Evolutionary conservation across 2,329 filamentous ascomycete genomes (phyloP), one percentile per base, ranked within the genome.

Genomic region (Periglandula ipomoeae): DNA sequence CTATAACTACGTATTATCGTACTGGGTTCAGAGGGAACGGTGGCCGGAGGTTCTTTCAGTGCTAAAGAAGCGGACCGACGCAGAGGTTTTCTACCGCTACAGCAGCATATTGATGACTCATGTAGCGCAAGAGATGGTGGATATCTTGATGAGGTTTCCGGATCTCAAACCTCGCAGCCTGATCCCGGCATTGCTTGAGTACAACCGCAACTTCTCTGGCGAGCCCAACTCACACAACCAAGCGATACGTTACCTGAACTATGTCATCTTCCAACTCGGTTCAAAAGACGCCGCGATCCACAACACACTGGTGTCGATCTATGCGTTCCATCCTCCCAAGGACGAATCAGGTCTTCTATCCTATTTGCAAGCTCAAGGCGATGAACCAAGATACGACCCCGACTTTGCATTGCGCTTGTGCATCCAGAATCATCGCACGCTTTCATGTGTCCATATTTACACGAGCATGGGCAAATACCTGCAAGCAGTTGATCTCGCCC

Each of bases 391-490:
- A 41, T 98, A 94, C 64, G 93, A 98, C 62, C 88, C 89, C 2
- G 93, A 98, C 65, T 98, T 98, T 67, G 93, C 93, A 1, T 81
- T 98, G 26, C 85, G 93, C 11, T 78, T 97, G 11, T 98, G 93
- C 68, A 97, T 98, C 55, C 87, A 96, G 59, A 84, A 98, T 67
- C 84, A 90, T 56, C 85, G 93, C 40, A 90, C 96, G 1, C 83
- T 95, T 54, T 94, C 89, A 13, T 95, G 90, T 61, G 91, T 97
- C 5, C 90, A 97, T 65, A 96, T 98, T 53, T 98, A 97, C 72
- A 95, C 87, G 49, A 87, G 84, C 52, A 98, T 98, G 91, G 85
- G 85, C 0, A 89, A 97, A 65, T 96, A 95, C 62, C 79, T 88
- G 17, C 88, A 94, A 65, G 91, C 91, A 1, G 93, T 98, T 4